Evolutionary conservation across 2,329 filamentous ascomycete species (phyloP), one percentile per base, ranked within the genome.

Genomic region (Xylaria sp.): DNA sequence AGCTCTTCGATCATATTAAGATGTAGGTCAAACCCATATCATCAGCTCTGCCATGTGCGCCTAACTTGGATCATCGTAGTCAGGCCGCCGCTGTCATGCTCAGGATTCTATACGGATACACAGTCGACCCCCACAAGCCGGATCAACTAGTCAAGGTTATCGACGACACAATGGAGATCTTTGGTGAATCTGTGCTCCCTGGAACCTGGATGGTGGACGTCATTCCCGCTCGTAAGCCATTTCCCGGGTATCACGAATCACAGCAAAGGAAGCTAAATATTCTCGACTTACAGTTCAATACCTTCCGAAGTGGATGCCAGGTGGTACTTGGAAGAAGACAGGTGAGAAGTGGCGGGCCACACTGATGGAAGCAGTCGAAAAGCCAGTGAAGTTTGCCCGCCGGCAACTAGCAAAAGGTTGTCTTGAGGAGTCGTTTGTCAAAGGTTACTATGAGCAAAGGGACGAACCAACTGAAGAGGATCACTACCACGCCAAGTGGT

Each of bases 71-170:
- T 44, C 3, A 18, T 34, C 11, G 18, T 16, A 65, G 58, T 54
- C 73, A 69, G 65, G 68, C 68, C 0, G 65, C 63, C 9, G 59
- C 68, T 0, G 63, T 69, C 2, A 65, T 73, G 18, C 61, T 72
- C 1, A 68, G 69, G 6, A 66, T 71, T 0, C 19, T 64, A 5
- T 73, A 72, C 39, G 70, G 68, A n/a, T 73, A 73, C 54, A 65
- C 60, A 1, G 57, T 66, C 4, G 64, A 69, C 9, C 50, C 66
- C 9, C 52, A 65, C 5, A 53, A 52, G n/a, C 34, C 48, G 2
- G 71, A 73, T 19, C 66, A 65, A 0, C 56, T 73, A 2, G 60
- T 72, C 10, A 13, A 61, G 1, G 30, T 67, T 5, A 63, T 60
- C 16, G 61, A 66, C 18, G 49, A 54, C 9, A 58, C 66, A 1